Evolutionary conservation across 2,329 filamentous ascomycete genomes (phyloP), one percentile per base, ranked within the genome.

Genomic region (Trichoderma simmonsii): DNA sequence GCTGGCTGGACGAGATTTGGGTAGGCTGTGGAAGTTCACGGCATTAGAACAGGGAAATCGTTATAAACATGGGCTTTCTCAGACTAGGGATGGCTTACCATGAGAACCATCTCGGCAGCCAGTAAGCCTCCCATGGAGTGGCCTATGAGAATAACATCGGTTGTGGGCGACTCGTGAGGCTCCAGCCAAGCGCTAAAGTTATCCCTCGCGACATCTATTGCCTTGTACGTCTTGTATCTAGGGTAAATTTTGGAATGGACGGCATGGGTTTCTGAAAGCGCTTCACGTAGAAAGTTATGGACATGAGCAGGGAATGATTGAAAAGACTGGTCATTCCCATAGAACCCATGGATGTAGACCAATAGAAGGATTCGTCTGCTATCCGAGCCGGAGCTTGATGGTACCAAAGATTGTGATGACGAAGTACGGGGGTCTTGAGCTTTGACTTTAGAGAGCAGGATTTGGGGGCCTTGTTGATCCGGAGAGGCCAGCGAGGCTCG

Each of bases 71-170:
- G 3, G 8, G 15, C 6, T n/a, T 3, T 15, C 12, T 34, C 5
- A 34, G 66, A 24, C 9, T 7, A 48, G 4, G 18, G 26, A 64
- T 26, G 26, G 63, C 82, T 77, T 77, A 86, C 87, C 79, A 92
- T 86, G 59, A 97, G 83, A 3, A 89, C 90, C 30, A 97, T 88
- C 76, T 98, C 95, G 1, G 93, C 93, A 30, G 92, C 89, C 30
- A 98, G 81, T 28, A 98, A 85, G 1, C 95, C 95, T 18, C 95
- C 95, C 90, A 98, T 95, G 56, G 93, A 97, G 80, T 97, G 95
- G 1, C 95, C 94, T 3, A 97, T 84, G 3, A 98, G 85, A 24
- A 98, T 86, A 3, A 97, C 86, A 83, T 98, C 95, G 1, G 93
- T 94, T 24, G 85, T 87, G 4, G 86, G 83, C 32, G 88, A 88